Base-by-base conservation (phyloP, 1,284 basidiomycete genomes). In the Ustilago trichophora region DNA sequence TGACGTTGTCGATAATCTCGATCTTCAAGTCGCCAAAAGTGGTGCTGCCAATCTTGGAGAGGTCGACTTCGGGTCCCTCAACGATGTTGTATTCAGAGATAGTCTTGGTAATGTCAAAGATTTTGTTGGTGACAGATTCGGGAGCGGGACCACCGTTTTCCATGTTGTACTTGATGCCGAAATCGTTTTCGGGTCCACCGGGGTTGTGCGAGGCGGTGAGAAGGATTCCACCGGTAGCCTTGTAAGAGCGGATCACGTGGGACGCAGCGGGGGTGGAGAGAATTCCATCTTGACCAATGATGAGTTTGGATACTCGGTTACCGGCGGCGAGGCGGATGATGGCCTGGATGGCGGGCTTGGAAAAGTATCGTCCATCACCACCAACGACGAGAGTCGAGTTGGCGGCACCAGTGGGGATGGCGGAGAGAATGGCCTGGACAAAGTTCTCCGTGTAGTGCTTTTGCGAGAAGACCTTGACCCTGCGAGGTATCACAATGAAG, bases 371-470 rank as follows among this genome's bases (percentile, higher is more conserved):
- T 34, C 96, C 95, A 82, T 98, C 96, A 64, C 95, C 96, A 52
- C 95, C 95, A 76, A 98, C 88, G 75, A 98, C 95, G 69, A 98
- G 86, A 11, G 94, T 97, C 57, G 89, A 84, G 54, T 84, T 85
- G 68, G 84, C 77, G 9, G 84, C 86, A 31, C 89, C 92, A 43
- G 89, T 87, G 13, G 89, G 86, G 83, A 98, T 92, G 52, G 93
- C 91, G 76, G 92, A 89, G 75, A 98, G 88, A 83, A 93, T 98
- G 73, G 93, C 85, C 84, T 98, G 95, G 58, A 98, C 83, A 80
- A 98, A 98, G 87, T 98, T 98, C 84, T 98, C 95, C 40, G 96
- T 98, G 85, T 98, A 98, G 85, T 98, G 88, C 89, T 92, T 81
- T 73, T 80, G 80, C 38, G 75, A 59, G 45, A 82, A 81, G 34